Conservation (phyloP, 2,329 filamentous ascomycete genomes). For the Curvularia eragrostidis region DNA sequence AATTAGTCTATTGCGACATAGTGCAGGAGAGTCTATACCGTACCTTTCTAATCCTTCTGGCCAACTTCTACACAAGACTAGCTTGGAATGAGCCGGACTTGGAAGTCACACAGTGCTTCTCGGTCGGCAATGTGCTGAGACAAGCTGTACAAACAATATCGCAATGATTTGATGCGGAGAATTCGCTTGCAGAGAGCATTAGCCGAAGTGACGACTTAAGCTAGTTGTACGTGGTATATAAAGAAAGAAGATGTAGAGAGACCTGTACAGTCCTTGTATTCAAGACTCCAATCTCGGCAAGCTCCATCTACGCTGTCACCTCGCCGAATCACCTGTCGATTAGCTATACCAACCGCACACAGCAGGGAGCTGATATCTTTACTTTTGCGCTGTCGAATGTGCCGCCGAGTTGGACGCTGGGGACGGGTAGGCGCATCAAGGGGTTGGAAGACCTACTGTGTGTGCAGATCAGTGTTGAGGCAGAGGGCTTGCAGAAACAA, state of each 20-base stretch:
- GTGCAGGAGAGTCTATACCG: not conserved
- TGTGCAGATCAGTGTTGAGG: no score
- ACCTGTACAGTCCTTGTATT: not conserved
- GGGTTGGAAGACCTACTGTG: no score
- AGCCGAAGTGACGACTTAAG: not conserved
- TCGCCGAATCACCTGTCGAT: no score
- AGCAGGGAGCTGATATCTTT: conserved; percentile 28
- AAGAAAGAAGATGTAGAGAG: not conserved
- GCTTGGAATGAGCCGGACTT: not conserved
- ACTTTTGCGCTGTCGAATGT: conserved; percentile 27
- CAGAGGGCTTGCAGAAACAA: no score
- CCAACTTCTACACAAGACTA: not conserved
- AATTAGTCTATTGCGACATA: not conserved
- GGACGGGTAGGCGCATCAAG: conserved; percentile 15
- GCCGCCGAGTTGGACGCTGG: conserved; percentile 27
- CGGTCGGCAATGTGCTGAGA: conserved; percentile 4
- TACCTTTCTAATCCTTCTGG: not conserved
- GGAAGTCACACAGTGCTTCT: not conserved
- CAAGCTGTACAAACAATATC: conserved; percentile 1
- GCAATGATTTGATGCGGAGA: conserved; percentile 6
- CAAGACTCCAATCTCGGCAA: not conserved
- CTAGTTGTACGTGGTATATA: not conserved
- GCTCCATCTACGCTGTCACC: no score
- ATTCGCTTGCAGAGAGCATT: not conserved
- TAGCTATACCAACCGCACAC: conserved; percentile 9